These are phyloP conservation scores for Olyra latifolia DNA, from an alignment of 176 grass and related monocot species.

Conservation along the genomic window DNA sequence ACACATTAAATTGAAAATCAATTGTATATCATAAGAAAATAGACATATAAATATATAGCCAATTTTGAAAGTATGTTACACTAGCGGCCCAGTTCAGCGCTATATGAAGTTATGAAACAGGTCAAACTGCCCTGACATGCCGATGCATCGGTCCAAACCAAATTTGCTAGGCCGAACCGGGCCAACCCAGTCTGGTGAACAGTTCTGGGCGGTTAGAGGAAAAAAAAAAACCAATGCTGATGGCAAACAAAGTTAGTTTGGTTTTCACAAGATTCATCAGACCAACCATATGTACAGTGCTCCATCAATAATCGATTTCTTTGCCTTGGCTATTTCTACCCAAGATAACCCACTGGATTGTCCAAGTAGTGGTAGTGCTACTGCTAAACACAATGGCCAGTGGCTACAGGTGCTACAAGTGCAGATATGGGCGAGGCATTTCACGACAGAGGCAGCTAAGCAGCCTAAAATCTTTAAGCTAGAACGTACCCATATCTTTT, in stretches of 20 bases:
- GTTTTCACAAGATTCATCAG: neutral
- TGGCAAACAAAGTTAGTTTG: neutral
- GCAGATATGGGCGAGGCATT: constrained; percentile 16
- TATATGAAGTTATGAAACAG: too few relatives aligned
- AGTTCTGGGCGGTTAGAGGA: too few relatives aligned
- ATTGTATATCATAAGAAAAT: too few relatives aligned
- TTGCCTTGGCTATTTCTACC: neutral
- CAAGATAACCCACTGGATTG: neutral
- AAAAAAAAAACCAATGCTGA: neutral
- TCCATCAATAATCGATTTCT: neutral
- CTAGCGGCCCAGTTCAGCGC: too few relatives aligned
- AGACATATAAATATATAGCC: too few relatives aligned
- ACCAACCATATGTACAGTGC: neutral
- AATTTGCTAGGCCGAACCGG: too few relatives aligned
- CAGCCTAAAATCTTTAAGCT: neutral
- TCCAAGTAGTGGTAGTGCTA: neutral
- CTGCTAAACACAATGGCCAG: constrained; percentile 1
- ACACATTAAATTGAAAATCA: too few relatives aligned
- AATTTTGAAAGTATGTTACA: too few relatives aligned
- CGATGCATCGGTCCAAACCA: too few relatives aligned
- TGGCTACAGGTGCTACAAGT: neutral
- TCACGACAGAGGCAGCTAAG: constrained; percentile 1
- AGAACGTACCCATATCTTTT: neutral
- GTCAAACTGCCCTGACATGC: too few relatives aligned
- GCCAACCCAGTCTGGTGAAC: too few relatives aligned